Percentiles rank a stretch among this genome's conserved stretches.
These are phyloP conservation scores for Neofusicoccum ribis DNA, from an alignment of 2,329 filamentous ascomycete genomes.

Conservation along the genomic window DNA sequence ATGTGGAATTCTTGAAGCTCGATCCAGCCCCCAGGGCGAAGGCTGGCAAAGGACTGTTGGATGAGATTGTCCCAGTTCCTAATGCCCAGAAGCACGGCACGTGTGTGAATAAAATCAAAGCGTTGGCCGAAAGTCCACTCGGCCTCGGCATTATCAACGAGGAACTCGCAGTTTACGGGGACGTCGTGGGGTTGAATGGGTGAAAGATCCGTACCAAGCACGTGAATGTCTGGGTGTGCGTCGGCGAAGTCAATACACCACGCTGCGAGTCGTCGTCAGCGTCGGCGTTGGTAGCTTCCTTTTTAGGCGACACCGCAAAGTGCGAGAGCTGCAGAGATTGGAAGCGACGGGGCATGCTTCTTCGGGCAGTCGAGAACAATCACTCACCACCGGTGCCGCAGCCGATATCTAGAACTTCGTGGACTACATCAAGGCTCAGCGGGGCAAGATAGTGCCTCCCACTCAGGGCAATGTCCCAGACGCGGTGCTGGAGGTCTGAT, in stretches of 20 bases:
- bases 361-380: not conserved
- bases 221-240: slow-evolving; percentile 23
- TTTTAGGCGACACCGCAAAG: too few species aligned
- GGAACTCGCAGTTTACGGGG: slow-evolving; percentile 29
- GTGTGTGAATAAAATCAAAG: slow-evolving; percentile 59
- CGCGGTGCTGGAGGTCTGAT: slow-evolving; percentile 27
- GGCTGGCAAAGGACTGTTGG: slow-evolving; percentile 36
- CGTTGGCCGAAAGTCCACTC: slow-evolving; percentile 55
- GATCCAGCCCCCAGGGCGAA: slow-evolving; percentile 51
- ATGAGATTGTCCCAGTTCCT: slow-evolving; percentile 53
- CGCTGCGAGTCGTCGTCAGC: not conserved
- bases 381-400: slow-evolving; percentile 26
- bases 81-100: slow-evolving; percentile 53
- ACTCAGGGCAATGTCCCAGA: slow-evolving; percentile 28
- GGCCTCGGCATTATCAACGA: slow-evolving; percentile 36
- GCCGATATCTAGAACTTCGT: slow-evolving; percentile 26
- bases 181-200: slow-evolving; percentile 29
- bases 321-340: too few species aligned
- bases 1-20: slow-evolving; percentile 47
- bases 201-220: slow-evolving; percentile 33
- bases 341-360: too few species aligned
- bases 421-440: slow-evolving; percentile 22
- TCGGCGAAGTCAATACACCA: slow-evolving; percentile 25
- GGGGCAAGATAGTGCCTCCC: slow-evolving; percentile 25
- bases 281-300: not conserved